A percentile compares a stretch with the other conserved stretches of the same genome.
Conservation (phyloP, 352 stramenopile genomes). For the Phytophthora melonis region DNA sequence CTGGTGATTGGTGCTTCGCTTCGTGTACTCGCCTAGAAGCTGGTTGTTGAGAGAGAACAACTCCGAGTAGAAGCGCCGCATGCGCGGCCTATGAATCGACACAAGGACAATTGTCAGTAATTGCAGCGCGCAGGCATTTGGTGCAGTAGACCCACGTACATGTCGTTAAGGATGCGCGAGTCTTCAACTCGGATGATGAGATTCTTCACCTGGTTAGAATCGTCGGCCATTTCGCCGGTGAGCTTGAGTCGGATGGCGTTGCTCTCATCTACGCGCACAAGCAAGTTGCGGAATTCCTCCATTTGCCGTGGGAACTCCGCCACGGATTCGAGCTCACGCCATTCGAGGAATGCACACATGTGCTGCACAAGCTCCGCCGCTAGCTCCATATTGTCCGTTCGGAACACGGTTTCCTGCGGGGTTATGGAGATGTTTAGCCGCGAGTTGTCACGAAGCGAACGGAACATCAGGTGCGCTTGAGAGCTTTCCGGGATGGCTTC, state of each 20-base stretch:
- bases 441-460: conserved; percentile 64
- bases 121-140: neutral
- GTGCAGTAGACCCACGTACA: conserved; percentile 57
- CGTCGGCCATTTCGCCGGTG: conserved; percentile 94
- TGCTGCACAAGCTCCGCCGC: conserved; percentile 91
- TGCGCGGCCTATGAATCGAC: conserved; percentile 51
- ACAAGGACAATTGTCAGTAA: neutral
- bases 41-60: conserved; percentile 93
- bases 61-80: conserved; percentile 92
- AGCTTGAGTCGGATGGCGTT: conserved; percentile 91
- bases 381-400: conserved; percentile 89
- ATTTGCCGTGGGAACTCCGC: conserved; percentile 92
- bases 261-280: conserved; percentile 86
- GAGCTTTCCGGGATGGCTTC: conserved; percentile 49
- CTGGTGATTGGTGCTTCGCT: conserved; percentile 93
- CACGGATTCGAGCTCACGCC: conserved; percentile 85
- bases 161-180: conserved; percentile 92
- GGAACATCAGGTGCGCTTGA: conserved; percentile 65
- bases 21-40: conserved; percentile 92
- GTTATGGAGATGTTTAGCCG: conserved; percentile 58
- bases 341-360: conserved; percentile 84
- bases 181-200: conserved; percentile 93
- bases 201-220: conserved; percentile 92
- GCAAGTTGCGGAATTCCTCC: conserved; percentile 77
- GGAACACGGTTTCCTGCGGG: conserved; percentile 68